Evolutionary conservation across 495 filamentous ascomycete species (phyloP).

Genomic region (Neurospora sublineolata): DNA sequence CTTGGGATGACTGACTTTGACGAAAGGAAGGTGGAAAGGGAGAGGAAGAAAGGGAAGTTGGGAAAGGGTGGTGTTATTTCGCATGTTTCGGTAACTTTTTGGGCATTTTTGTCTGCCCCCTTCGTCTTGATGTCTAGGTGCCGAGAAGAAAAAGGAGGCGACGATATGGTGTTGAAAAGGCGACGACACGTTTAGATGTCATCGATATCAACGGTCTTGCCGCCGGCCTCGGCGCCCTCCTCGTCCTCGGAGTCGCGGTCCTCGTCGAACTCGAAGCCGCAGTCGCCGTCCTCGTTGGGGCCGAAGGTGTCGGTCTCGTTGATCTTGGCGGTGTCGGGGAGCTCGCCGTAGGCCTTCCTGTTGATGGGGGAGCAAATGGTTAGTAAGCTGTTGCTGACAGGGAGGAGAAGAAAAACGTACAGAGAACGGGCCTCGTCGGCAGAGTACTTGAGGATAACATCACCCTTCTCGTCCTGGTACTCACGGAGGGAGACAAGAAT

Average conservation of each 20-base stretch:
- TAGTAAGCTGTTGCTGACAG: not conserved
- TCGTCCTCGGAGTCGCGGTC: constrained; percentile 71
- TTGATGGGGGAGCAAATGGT: not conserved
- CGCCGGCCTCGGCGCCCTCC: constrained; percentile 44
- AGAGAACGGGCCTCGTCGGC: constrained; percentile 92
- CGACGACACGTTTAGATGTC: constrained; percentile 42
- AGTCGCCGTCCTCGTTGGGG: constrained; percentile 60
- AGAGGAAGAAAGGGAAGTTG: constrained; percentile 4
- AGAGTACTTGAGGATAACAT: constrained; percentile 97
- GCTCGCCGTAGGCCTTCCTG: constrained; percentile 84
- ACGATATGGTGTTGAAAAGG: not conserved
- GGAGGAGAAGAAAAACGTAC: constrained; percentile 13
- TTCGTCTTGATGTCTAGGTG: not conserved
- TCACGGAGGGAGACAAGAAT: constrained; percentile 93
- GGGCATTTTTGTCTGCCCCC: not conserved
- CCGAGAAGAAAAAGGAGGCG: not conserved
- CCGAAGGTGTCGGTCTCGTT: constrained; percentile 95
- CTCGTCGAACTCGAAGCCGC: constrained; percentile 77
- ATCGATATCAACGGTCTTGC: constrained; percentile 61
- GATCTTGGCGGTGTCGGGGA: constrained; percentile 97
- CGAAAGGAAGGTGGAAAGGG: not conserved
- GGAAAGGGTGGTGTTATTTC: not conserved
- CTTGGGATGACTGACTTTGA: not conserved
- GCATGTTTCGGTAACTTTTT: not conserved
- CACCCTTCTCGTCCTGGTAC: constrained; percentile 98